Percentiles rank a stretch among this genome's conserved stretches.
phyloP scores from a whole-genome alignment of 164 flowering plant genomes.

The Euptelea pleiosperma region DNA sequence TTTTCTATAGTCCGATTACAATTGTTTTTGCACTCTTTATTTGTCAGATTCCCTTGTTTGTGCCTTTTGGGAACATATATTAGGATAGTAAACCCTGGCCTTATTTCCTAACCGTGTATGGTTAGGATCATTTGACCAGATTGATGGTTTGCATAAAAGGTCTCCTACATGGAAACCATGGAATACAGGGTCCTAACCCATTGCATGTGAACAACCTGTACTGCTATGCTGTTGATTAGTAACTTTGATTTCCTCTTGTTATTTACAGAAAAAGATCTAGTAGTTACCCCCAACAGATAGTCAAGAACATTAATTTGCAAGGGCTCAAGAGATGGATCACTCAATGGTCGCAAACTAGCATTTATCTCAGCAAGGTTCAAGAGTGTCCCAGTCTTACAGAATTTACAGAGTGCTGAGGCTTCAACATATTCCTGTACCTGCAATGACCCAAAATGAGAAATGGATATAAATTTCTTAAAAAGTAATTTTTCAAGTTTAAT shows the following conservation, averaged over 20 bases:
- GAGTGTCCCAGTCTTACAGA: constrained; percentile 76
- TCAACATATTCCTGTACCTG: constrained; percentile 95
- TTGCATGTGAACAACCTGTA: no score
- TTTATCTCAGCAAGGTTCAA: constrained; percentile 79
- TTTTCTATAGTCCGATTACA: no score
- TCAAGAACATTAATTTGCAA: constrained; percentile 86
- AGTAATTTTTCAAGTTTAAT: background rate
- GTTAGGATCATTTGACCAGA: no score
- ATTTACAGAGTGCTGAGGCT: constrained; percentile 83
- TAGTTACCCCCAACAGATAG: constrained; percentile 80
- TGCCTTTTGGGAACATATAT: no score
- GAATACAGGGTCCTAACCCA: no score
- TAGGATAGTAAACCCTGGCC: no score
- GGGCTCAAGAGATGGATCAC: constrained; percentile 71
- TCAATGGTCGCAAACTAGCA: constrained; percentile 48
- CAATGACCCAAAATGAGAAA: constrained; percentile 16
- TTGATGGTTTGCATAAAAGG: no score
- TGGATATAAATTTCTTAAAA: background rate
- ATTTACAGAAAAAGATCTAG: constrained; percentile 2
- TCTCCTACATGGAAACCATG: no score
- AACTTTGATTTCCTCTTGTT: background rate
- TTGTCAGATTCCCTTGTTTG: no score
- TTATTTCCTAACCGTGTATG: no score
- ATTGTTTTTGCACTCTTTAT: no score
- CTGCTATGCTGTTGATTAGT: no score